Percentiles rank a stretch among this genome's conserved stretches.
These are phyloP conservation scores for Globisporangium sylvaticum DNA, from an alignment of 352 stramenopile genomes.

Conservation along the genomic window DNA sequence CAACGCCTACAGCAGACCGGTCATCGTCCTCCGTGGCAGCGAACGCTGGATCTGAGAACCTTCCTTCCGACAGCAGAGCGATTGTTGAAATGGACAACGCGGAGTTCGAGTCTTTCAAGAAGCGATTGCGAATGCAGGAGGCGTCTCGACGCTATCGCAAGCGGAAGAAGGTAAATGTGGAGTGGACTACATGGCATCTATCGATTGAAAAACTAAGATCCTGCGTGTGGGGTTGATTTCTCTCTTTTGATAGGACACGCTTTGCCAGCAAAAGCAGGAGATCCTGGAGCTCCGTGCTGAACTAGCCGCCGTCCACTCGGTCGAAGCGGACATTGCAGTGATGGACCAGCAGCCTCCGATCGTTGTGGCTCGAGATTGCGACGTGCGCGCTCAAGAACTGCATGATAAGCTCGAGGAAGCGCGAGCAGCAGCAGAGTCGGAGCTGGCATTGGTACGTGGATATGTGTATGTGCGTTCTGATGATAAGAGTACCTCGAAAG, in stretches of 20 bases:
- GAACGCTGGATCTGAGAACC: too few species aligned
- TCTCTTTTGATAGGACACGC: not conserved
- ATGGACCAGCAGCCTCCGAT: not conserved
- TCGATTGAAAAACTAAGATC: not conserved
- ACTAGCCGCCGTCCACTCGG: not conserved
- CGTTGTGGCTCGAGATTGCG: not conserved
- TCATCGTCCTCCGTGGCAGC: not conserved
- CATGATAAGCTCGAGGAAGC: not conserved
- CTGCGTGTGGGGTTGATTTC: not conserved
- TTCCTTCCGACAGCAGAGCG: not conserved
- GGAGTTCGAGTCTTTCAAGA: conserved; percentile 7
- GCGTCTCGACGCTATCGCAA: not conserved
- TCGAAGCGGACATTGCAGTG: not conserved
- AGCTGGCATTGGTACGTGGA: not conserved
- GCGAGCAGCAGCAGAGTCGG: not conserved
- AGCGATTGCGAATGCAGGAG: not conserved
- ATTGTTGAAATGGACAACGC: not conserved
- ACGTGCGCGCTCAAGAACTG: not conserved
- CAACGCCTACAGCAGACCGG: not conserved
- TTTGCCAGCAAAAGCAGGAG: conserved; percentile 3
- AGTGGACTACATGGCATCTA: too few species aligned
- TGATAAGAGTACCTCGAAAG: too few species aligned
- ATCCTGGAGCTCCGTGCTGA: not conserved
- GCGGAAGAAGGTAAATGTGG: too few species aligned
- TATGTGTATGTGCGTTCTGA: not conserved